Evolutionary conservation across 192 early-diverging fungal species (phyloP), one percentile per base, ranked within the genome.

Genomic region (Coemansia asiatica): DNA sequence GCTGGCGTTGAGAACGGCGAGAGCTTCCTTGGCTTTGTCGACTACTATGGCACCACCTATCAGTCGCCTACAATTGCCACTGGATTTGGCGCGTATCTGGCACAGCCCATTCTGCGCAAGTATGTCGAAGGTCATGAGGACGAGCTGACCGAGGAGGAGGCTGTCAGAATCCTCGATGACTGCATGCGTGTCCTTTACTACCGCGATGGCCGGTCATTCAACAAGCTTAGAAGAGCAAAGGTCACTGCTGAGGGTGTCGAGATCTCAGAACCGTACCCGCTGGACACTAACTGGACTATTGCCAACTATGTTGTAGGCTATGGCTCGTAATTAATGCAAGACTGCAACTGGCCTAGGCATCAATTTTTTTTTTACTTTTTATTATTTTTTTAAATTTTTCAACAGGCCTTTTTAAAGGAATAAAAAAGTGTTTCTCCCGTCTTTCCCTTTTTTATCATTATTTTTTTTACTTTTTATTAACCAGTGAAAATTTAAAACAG

Each of bases 11-110:
- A 92, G 48, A 85, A 91, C 55, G 88, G 89, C 38, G 86, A 96
- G 66, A 63, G 44, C 54, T 93, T 96, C 82, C 84, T 99, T 61
- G 97, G 97, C 19, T 96, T 87, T 56, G 92, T 95, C 48, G 94
- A 97, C 74, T 78, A 94, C 31, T 88, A 90, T 68, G 97, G 95
- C 53, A 97, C 95, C 18, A 92, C 94, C n/a, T 97, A 97, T 68
- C 85, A 95, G 69, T 75, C 93, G 13, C 74, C 88, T 16, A 93
- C 90, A 13, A 93, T 99, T 67, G 92, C 97, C 35, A 99, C 97
- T 31, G 97, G 97, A 22, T 97, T 92, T 71, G 97, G 97, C 23
- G 87, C 83, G 31, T 87, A 96, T 71, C 74, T 97, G 63, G 95
- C 94, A 27, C 90, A 90, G 61, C 97, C 97, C 28, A 87, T 97